Percentiles rank a stretch among this genome's conserved stretches.
phyloP scores from a whole-genome alignment of 352 stramenopile genomes.

The Thalassiosira mediterranea region DNA sequence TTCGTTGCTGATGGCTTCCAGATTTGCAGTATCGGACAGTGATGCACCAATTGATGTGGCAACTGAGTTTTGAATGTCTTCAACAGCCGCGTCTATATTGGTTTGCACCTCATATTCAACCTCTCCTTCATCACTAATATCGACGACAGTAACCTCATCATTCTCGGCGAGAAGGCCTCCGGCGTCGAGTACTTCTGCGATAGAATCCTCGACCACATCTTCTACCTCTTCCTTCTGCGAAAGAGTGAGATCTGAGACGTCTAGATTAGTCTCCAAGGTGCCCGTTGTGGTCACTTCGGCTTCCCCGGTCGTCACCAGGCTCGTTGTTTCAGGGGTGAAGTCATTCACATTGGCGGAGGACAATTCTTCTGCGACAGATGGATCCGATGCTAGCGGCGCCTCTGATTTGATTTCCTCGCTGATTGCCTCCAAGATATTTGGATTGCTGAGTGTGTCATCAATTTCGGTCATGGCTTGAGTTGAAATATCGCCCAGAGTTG shows the following conservation, averaged over 20 bases:
- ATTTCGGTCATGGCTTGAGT: conserved; percentile 1
- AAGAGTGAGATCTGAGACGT: conserved; percentile 6
- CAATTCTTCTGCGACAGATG: background rate
- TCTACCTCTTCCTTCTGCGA: conserved; percentile 16
- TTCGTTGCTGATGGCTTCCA: background rate
- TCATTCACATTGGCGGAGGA: background rate
- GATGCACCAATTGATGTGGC: background rate
- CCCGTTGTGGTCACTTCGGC: conserved; percentile 1
- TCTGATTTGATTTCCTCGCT: background rate
- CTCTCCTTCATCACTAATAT: conserved; percentile 29
- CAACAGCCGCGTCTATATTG: conserved; percentile 22
- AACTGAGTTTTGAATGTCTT: conserved; percentile 1
- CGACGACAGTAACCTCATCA: conserved; percentile 25
- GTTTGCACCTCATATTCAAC: conserved; percentile 33
- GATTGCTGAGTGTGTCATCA: background rate
- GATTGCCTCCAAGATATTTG: background rate
- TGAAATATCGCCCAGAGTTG: background rate
- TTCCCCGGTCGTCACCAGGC: background rate
- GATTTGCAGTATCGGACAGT: conserved; percentile 11
- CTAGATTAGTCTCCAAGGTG: conserved; percentile 14
- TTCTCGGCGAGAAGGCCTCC: conserved; percentile 16
- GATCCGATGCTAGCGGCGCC: background rate
- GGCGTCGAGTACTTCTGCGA: conserved; percentile 17
- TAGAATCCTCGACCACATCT: conserved; percentile 11
- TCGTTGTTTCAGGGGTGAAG: background rate